These are phyloP conservation scores for Umbelopsis ramanniana DNA, from an alignment of 192 early-diverging fungal species.

Conservation along the genomic window DNA sequence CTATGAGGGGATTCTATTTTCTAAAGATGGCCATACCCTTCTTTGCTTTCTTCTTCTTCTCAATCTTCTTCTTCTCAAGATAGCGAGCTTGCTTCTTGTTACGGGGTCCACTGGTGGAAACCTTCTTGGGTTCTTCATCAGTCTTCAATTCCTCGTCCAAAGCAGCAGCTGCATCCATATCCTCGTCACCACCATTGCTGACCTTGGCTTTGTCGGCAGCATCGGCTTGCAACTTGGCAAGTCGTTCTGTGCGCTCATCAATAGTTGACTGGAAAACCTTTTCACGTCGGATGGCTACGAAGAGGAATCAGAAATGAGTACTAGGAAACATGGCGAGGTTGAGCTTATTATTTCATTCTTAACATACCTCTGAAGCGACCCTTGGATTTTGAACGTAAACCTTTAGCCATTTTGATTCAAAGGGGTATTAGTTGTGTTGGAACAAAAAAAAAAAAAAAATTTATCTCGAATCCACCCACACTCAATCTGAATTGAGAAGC, in stretches of 20 bases:
- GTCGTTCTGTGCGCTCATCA: slow-evolving; percentile 50
- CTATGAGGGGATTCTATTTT: slow-evolving; percentile 12
- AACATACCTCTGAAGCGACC: slow-evolving; percentile 33
- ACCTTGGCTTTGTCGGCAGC: slow-evolving; percentile 32
- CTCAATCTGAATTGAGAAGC: not conserved
- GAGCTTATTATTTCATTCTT: not conserved
- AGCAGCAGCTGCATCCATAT: slow-evolving; percentile 27
- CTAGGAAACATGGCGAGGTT: not conserved
- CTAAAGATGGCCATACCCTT: slow-evolving; percentile 18
- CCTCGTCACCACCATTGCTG: slow-evolving; percentile 22
- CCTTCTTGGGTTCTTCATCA: slow-evolving; percentile 39
- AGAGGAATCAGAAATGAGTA: not conserved
- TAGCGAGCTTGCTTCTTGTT: slow-evolving; percentile 31
- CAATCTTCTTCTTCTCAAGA: slow-evolving; percentile 32
- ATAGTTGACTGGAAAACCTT: slow-evolving; percentile 59
- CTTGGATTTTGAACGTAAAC: slow-evolving; percentile 39
- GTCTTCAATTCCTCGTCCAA: slow-evolving; percentile 35
- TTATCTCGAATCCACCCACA: not conserved
- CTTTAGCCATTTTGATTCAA: slow-evolving; percentile 36
- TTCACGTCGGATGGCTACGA: slow-evolving; percentile 59
- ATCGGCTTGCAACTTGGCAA: slow-evolving; percentile 42
- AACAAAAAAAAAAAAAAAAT: slow-evolving; percentile 23
- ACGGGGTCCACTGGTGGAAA: slow-evolving; percentile 55
- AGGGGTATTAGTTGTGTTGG: not conserved
- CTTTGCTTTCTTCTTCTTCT: slow-evolving; percentile 6